Evolutionary conservation across 163 green algal genomes (phyloP).

Genomic region (Coccomyxa subellipsoidea): DNA sequence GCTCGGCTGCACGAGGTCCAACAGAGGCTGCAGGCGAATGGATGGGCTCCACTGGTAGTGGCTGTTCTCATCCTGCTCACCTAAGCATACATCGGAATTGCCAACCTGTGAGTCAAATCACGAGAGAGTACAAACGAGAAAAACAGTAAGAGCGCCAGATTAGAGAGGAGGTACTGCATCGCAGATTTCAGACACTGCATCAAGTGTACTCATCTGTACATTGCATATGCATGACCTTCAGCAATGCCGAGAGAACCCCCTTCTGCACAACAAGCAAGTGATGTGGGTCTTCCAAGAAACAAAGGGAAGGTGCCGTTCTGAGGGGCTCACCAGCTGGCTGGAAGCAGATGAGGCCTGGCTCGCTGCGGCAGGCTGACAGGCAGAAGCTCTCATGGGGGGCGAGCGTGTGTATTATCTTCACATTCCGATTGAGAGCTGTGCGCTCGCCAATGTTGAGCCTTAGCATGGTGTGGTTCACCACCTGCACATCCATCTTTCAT

Average conservation of each 20-base stretch:
- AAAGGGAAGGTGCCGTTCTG: no score
- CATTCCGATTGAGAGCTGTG: conserved; percentile 2
- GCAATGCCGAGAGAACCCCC: no score
- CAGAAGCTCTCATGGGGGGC: conserved; percentile 24
- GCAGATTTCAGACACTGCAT: no score
- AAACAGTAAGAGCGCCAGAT: no score
- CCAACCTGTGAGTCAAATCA: no score
- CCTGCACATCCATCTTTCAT: no score
- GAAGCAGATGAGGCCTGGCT: conserved; percentile 34
- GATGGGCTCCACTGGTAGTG: conserved; percentile 33
- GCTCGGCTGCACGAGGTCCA: conserved; percentile 10
- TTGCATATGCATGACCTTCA: no score
- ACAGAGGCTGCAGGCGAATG: conserved; percentile 32
- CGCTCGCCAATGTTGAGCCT: conserved; percentile 32
- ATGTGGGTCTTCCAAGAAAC: no score
- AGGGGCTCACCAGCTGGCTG: conserved; percentile 21
- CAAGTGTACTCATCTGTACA: no score
- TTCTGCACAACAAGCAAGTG: no score
- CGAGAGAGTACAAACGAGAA: no score
- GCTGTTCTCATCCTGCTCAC: not conserved
- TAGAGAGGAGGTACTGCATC: no score
- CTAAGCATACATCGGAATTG: conserved; percentile 15
- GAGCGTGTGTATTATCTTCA: conserved; percentile 7
- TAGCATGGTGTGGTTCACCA: conserved; percentile 28
- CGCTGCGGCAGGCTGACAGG: conserved; percentile 33